Evolutionary conservation across 1,139 yeast genomes (phyloP), one percentile per base, ranked within the genome.

Genomic region (Blastobotrys arbuscula): DNA sequence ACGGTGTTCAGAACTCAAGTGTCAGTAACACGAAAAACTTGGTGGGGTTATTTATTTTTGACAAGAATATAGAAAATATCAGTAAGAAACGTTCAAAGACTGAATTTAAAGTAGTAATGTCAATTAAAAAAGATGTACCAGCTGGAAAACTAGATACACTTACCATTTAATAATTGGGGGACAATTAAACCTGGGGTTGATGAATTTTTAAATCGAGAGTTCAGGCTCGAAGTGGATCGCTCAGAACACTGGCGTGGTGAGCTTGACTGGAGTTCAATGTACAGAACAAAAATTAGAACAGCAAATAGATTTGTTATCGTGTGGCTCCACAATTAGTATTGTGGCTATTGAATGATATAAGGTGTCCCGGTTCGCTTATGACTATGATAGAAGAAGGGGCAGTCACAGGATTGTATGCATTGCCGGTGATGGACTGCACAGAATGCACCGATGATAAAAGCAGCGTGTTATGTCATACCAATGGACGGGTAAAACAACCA

Each of bases 301-400:
- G 38, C 78, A 75, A 57, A 65, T 76, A 45, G 82, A 81, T 5
- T 70, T 74, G n/a, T 33, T 78, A 79, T 55, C 74, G 64, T 13
- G 52, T 78, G 46, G 84, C 78, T 2, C 77, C 77, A 21, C 77
- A 71, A 50, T 59, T 78, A 45, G 60, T 79, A 20, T 75, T 76
- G 55, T 69, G 72, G 50, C 65, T 71, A 40, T 63, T 79, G n/a
- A 75, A 73, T 46, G 21, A 16, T n/a, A 36, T 24, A 6, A n/a
- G n/a, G n/a, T n/a, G n/a, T n/a, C n/a, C n/a, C n/a, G n/a, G n/a
- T n/a, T n/a, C n/a, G n/a, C n/a, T 18, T 19, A 19, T n/a, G 37
- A 37, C n/a, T 8, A 30, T 23, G 2, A 12, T 26, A 15, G 9
- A 37, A 44, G 66, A 66, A 50, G 79, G 79, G 12, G 74, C 77